Conservation (phyloP, 306 rosid species). For the Dryas drummondii region DNA sequence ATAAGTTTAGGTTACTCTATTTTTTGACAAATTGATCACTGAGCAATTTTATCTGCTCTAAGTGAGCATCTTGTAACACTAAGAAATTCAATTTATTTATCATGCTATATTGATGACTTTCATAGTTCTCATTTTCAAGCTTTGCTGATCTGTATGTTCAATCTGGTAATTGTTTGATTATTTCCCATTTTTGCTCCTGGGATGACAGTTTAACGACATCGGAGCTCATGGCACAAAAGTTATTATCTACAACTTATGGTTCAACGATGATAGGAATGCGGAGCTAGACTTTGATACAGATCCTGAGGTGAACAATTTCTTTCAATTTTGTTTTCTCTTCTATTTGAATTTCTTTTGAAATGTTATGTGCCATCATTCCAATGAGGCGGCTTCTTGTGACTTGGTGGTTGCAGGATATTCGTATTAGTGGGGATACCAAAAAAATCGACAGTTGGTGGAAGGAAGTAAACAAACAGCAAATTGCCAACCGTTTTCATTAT, state of each 20-base stretch:
- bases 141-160: background rate
- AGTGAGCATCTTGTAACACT: background rate
- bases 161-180: background rate
- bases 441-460: slow-evolving; percentile 36
- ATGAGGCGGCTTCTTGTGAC: slow-evolving; percentile 21
- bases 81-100: background rate
- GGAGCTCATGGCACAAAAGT: slow-evolving; percentile 91
- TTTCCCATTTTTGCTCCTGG: slow-evolving; percentile 9
- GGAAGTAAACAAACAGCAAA: slow-evolving; percentile 63
- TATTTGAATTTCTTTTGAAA: slow-evolving; percentile 5
- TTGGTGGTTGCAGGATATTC: slow-evolving; percentile 69
- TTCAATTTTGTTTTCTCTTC: slow-evolving; percentile 4
- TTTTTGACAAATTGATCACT: background rate
- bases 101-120: background rate
- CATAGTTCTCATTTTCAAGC: background rate
- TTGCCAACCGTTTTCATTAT: slow-evolving; percentile 60
- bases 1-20: slow-evolving; percentile 7
- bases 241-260: slow-evolving; percentile 85
- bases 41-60: background rate
- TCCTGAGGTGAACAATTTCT: slow-evolving; percentile 50
- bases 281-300: slow-evolving; percentile 77
- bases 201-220: slow-evolving; percentile 71
- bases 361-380: slow-evolving; percentile 10
- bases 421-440: slow-evolving; percentile 56
- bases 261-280: slow-evolving; percentile 55